Conservation (phyloP, 2,329 filamentous ascomycete genomes). For the Grosmannia serpens region DNA sequence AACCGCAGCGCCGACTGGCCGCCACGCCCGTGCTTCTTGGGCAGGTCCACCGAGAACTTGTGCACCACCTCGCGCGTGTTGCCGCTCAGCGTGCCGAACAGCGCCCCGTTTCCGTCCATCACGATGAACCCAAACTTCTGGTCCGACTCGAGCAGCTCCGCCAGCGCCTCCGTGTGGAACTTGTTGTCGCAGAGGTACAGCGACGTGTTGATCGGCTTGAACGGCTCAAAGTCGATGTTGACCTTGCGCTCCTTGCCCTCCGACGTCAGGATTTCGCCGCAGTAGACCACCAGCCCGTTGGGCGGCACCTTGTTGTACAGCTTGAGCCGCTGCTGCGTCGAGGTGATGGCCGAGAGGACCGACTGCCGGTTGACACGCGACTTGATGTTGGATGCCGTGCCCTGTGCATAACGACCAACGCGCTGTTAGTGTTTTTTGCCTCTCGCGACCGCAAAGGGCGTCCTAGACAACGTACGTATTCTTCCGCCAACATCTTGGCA, state of each 20-base stretch:
- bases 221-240: constrained; percentile 99
- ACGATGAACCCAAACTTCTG: constrained; percentile 99
- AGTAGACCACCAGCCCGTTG: constrained; percentile 96
- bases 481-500: constrained; percentile 99
- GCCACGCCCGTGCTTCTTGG: constrained; percentile 99
- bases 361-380: constrained; percentile 98
- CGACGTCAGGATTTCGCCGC: constrained; percentile 97
- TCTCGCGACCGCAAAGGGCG: background rate
- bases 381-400: constrained; percentile 98
- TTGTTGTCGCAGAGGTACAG: constrained; percentile 99
- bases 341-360: constrained; percentile 95
- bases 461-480: constrained; percentile 60
- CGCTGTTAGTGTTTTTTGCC: background rate
- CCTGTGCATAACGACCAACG: constrained; percentile 39
- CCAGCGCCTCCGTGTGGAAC: constrained; percentile 95
- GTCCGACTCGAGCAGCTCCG: constrained; percentile 94
- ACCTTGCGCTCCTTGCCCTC: constrained; percentile 99
- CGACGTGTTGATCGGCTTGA: constrained; percentile 99
- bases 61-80: constrained; percentile 95
- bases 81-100: constrained; percentile 92
- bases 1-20: constrained; percentile 99
- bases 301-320: constrained; percentile 98
- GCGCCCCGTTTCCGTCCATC: constrained; percentile 97
- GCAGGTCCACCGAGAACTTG: constrained; percentile 96
- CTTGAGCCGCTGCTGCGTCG: constrained; percentile 97